phyloP scores from a whole-genome alignment of 148 eudicot species.

The Nyssa sinensis region DNA sequence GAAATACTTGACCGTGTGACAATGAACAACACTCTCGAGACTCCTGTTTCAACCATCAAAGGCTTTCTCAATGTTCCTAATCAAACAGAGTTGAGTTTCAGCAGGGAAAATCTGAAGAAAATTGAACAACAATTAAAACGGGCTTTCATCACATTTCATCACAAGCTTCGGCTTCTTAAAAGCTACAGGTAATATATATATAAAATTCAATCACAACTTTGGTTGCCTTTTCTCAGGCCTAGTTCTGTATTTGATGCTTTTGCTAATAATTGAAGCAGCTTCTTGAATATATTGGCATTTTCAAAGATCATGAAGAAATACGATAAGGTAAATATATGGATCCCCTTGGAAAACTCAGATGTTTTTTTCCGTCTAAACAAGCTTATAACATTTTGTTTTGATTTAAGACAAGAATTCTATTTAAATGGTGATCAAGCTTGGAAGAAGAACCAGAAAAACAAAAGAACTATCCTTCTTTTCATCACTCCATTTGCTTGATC shows the following conservation, averaged over 20 bases:
- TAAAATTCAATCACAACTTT: neutral
- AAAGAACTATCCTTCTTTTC: neutral
- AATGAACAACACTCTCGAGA: constrained; percentile 27
- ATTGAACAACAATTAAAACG: constrained; percentile 26
- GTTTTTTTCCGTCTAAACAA: neutral
- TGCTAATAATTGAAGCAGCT: constrained; percentile 16
- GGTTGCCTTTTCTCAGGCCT: neutral
- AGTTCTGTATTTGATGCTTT: neutral
- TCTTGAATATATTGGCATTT: constrained; percentile 37
- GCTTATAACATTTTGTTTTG: neutral
- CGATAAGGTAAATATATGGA: constrained; percentile 39
- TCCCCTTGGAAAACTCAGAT: neutral
- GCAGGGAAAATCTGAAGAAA: constrained; percentile 25
- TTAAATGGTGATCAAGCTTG: too few relatives aligned
- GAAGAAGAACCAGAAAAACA: too few relatives aligned
- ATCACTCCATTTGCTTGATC: too few relatives aligned
- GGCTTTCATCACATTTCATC: constrained; percentile 31
- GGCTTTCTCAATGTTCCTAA: constrained; percentile 15
- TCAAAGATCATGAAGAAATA: constrained; percentile 49
- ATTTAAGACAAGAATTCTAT: neutral
- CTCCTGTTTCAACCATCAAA: constrained; percentile 35
- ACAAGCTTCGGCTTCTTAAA: constrained; percentile 37
- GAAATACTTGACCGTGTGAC: constrained; percentile 31
- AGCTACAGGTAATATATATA: constrained; percentile 32
- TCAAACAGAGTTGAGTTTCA: constrained; percentile 19